phyloP scores from a whole-genome alignment of 306 rosid species.

The Malus fusca region DNA sequence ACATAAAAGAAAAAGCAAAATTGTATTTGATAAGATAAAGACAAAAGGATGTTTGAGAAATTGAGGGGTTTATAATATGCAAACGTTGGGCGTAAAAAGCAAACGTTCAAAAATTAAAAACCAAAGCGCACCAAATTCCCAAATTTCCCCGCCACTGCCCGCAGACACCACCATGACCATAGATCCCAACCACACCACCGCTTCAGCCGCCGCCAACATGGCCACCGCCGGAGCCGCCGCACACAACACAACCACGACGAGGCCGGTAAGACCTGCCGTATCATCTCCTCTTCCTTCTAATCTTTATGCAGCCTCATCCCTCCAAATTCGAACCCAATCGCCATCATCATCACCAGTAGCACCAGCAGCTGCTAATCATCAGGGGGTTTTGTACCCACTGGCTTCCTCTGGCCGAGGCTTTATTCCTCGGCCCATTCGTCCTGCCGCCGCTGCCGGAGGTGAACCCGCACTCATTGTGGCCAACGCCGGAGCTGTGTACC shows the following conservation, averaged over 20 bases:
- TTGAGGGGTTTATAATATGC: background rate
- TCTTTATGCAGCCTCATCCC: background rate
- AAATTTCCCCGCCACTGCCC: constrained; percentile 31
- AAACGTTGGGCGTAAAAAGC: background rate
- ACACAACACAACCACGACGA: constrained; percentile 1
- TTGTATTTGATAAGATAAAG: background rate
- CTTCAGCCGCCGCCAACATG: constrained; percentile 5
- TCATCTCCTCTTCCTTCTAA: constrained; percentile 3
- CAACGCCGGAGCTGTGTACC: constrained; percentile 17
- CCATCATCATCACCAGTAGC: constrained; percentile 9
- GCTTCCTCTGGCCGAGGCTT: constrained; percentile 49
- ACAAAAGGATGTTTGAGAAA: background rate
- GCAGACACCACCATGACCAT: constrained; percentile 11
- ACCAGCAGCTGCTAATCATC: constrained; percentile 22
- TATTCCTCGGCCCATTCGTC: constrained; percentile 22
- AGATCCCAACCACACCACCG: constrained; percentile 20
- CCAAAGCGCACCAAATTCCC: constrained; percentile 5
- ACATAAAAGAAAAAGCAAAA: background rate
- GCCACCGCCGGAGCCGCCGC: background rate
- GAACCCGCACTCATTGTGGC: constrained; percentile 40
- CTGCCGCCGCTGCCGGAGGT: constrained; percentile 9
- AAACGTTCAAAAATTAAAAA: constrained; percentile 3
- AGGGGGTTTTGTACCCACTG: constrained; percentile 43
- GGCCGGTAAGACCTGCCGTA: background rate
- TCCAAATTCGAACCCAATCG: constrained; percentile 4